phyloP scores from a whole-genome alignment of 371 early-diverging fungal genomes.

The Mortierella polycephala region DNA sequence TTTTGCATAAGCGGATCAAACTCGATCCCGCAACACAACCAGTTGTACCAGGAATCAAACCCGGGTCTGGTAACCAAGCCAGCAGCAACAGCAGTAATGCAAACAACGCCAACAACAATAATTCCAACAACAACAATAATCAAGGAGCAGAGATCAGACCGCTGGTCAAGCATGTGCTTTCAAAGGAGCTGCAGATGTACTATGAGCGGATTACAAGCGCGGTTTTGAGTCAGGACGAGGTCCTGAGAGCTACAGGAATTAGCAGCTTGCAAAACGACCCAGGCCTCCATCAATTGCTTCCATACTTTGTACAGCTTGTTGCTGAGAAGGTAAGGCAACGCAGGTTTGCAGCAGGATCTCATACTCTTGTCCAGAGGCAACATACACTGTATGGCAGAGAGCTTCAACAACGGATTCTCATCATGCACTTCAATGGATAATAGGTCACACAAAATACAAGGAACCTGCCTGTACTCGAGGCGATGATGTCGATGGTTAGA shows the following conservation, averaged over 20 bases:
- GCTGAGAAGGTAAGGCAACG: conserved; percentile 75
- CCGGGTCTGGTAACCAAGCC: conserved; percentile 7
- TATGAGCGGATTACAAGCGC: conserved; percentile 95
- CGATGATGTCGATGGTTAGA: conserved; percentile 86
- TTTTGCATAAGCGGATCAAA: conserved; percentile 64
- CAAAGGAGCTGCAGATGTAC: conserved; percentile 97
- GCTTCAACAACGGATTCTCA: too few species aligned
- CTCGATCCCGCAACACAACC: conserved; percentile 52
- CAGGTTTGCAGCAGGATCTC: too few species aligned
- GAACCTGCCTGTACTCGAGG: conserved; percentile 73
- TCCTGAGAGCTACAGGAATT: conserved; percentile 80
- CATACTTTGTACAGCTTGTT: conserved; percentile 98
- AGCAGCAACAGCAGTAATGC: conserved; percentile 2
- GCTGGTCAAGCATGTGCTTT: conserved; percentile 92
- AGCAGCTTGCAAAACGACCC: conserved; percentile 92
- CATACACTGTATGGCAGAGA: too few species aligned
- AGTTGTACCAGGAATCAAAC: conserved; percentile 45
- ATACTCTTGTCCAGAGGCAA: too few species aligned
- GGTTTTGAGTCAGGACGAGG: conserved; percentile 80
- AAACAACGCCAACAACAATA: conserved; percentile 3
- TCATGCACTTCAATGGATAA: background rate
- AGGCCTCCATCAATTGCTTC: conserved; percentile 97
- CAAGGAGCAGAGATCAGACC: conserved; percentile 80
- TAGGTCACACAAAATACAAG: conserved; percentile 83
- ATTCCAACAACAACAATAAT: conserved; percentile 44